These are phyloP conservation scores for Lecanoromycetidae sp. DNA, from an alignment of 2,329 filamentous ascomycete species.

Conservation along the genomic window DNA sequence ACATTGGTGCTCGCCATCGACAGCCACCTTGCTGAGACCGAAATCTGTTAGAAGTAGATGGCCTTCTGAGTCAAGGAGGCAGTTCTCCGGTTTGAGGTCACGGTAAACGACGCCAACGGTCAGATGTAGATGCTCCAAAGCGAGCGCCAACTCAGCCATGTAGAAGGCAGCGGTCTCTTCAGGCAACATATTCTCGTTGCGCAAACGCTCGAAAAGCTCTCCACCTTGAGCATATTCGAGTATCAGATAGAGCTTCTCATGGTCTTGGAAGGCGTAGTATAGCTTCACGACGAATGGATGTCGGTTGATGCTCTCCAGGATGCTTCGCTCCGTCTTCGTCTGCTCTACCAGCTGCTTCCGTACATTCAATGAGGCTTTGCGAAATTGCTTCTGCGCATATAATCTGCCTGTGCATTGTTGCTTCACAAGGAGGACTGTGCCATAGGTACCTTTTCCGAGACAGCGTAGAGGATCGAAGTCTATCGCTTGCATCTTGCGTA, in stretches of 20 bases:
- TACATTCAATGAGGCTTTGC: constrained; percentile 87
- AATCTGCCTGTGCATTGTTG: constrained; percentile 76
- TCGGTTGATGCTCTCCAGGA: constrained; percentile 88
- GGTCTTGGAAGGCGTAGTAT: constrained; percentile 96
- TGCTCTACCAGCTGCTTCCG: constrained; percentile 95
- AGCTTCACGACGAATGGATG: constrained; percentile 98
- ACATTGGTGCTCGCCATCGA: constrained; percentile 57
- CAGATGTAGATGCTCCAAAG: constrained; percentile 82
- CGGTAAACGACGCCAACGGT: constrained; percentile 91
- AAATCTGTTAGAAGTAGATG: constrained; percentile 95
- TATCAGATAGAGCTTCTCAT: constrained; percentile 93
- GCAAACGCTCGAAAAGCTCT: constrained; percentile 91
- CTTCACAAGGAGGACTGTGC: constrained; percentile 86
- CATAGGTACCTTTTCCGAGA: constrained; percentile 91
- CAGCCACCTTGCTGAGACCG: constrained; percentile 85
- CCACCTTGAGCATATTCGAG: constrained; percentile 95
- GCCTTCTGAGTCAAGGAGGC: constrained; percentile 78
- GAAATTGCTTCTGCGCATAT: constrained; percentile 97
- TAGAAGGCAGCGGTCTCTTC: constrained; percentile 88
- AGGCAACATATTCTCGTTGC: constrained; percentile 86
- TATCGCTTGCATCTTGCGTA: constrained; percentile 76
- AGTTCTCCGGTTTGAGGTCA: constrained; percentile 96
- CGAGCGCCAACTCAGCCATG: constrained; percentile 95
- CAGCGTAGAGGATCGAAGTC: constrained; percentile 88
- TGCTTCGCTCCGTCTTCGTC: constrained; percentile 90